phyloP scores from a whole-genome alignment of 176 grass and related monocot species.

The Themeda triandra region DNA sequence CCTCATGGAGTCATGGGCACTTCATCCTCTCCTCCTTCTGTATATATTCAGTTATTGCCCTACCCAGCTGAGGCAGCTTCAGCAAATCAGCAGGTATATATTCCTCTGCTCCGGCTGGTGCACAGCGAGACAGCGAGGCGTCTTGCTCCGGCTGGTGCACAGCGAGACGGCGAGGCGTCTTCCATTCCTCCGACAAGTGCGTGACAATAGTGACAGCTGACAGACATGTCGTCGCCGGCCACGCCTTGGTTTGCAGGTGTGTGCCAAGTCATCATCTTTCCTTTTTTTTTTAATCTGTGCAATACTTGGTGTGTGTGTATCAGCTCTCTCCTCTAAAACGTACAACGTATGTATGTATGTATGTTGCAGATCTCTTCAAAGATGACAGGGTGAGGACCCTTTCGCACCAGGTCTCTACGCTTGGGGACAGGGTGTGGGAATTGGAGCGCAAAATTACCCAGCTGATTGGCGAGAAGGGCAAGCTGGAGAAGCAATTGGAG shows the following conservation, averaged over 20 bases:
- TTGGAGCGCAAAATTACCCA: neutral
- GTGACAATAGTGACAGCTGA: neutral
- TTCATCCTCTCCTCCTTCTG: neutral
- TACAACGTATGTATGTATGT: neutral
- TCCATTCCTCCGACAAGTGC: neutral
- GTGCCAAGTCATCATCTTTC: neutral
- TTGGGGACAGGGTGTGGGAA: constrained; percentile 2
- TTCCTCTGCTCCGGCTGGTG: neutral
- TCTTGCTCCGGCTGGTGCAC: no score
- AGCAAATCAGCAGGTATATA: neutral
- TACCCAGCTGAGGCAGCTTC: neutral
- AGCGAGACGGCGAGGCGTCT: no score
- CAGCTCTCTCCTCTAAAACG: neutral
- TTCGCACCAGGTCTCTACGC: constrained; percentile 1
- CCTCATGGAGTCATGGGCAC: neutral
- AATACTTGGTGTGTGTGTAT: neutral
- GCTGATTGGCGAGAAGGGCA: neutral
- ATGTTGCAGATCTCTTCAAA: constrained; percentile 10
- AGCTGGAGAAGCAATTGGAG: constrained; percentile 22
- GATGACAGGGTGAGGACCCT: constrained; percentile 26
- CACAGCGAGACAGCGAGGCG: neutral
- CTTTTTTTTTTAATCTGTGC: neutral
- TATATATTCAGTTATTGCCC: neutral
- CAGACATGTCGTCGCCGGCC: neutral
- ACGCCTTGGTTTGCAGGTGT: constrained; percentile 14